These are phyloP conservation scores for Colletotrichum sublineola DNA, from an alignment of 2,329 filamentous ascomycete species.

Conservation along the genomic window DNA sequence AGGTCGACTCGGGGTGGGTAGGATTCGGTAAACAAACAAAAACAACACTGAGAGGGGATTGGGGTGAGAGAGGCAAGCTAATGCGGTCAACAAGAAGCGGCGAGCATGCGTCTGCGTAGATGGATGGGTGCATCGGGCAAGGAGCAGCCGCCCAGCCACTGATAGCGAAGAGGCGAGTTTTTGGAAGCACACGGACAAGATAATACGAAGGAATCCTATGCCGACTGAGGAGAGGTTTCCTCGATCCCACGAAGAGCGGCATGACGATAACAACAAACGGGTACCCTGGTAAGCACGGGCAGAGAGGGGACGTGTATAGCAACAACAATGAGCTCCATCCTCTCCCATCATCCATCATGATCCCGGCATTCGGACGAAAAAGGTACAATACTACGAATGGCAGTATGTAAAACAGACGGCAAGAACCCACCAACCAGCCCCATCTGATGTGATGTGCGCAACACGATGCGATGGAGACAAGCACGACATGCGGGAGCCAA, in stretches of 20 bases:
- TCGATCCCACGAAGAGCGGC: neutral
- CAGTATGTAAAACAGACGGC: neutral
- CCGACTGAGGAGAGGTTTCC: neutral
- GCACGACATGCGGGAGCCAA: conserved; percentile 38
- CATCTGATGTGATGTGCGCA: conserved; percentile 7
- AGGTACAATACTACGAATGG: neutral
- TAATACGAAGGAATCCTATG: neutral
- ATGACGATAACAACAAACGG: conserved; percentile 6
- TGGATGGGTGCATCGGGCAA: neutral
- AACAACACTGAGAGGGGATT: neutral
- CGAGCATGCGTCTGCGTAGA: neutral
- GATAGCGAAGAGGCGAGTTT: neutral
- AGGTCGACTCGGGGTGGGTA: neutral
- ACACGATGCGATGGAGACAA: conserved; percentile 24
- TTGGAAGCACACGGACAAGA: neutral
- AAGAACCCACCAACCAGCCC: conserved; percentile 13
- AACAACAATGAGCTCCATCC: conserved; percentile 12
- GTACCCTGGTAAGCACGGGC: conserved; percentile 6
- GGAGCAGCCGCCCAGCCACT: neutral
- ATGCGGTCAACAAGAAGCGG: neutral
- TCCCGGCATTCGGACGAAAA: conserved; percentile 1
- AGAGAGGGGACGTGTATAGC: neutral
- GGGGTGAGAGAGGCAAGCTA: neutral
- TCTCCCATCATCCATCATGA: neutral
- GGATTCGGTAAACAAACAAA: neutral